Percentiles rank a stretch among this genome's conserved stretches.
Evolutionary conservation across 345 rosid genomes (phyloP).

Genomic region (Schrenkiella parvula): DNA sequence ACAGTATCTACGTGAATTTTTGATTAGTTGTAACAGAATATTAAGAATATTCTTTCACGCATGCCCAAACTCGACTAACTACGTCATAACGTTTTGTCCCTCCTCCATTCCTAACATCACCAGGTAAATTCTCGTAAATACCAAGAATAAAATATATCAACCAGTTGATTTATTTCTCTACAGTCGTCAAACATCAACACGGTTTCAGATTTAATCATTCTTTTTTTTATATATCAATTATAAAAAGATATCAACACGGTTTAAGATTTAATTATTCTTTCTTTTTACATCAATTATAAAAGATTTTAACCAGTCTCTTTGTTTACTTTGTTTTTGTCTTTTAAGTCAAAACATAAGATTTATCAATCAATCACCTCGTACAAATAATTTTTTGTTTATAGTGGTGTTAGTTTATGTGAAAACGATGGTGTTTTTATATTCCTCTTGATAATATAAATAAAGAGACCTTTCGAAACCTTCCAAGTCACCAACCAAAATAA

Average conservation of each 20-base stretch:
- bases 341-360: neutral
- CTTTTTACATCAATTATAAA: neutral
- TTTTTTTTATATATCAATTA: neutral
- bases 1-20: too few species aligned
- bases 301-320: too few species aligned
- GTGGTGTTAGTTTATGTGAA: neutral
- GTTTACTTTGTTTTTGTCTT: neutral
- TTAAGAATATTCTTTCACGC: too few species aligned
- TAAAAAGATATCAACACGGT: neutral
- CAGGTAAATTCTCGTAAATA: neutral
- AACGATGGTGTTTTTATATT: neutral
- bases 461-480: neutral
- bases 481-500: neutral
- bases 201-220: neutral
- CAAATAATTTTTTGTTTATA: neutral
- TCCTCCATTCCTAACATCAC: neutral
- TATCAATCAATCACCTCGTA: neutral
- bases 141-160: too few species aligned
- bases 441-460: neutral
- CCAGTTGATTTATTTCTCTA: too few species aligned
- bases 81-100: conserved; percentile 20
- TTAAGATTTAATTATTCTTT: neutral
- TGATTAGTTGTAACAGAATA: too few species aligned
- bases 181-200: neutral
- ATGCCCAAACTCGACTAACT: conserved; percentile 21